Evolutionary conservation across 163 green algal species (phyloP), one percentile per base, ranked within the genome.

Genomic region (Chloroidium sp.): DNA sequence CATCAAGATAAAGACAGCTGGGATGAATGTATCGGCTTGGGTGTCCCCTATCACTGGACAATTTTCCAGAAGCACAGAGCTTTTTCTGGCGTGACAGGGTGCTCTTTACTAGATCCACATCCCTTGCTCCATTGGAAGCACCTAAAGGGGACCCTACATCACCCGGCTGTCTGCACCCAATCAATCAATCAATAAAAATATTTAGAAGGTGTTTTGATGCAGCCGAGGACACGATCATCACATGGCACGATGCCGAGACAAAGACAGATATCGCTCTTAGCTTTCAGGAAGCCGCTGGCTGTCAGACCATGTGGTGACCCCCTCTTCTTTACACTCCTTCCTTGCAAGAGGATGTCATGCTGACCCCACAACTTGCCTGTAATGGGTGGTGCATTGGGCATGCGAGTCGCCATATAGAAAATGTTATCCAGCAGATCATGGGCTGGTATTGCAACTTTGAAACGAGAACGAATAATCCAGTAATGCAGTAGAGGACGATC

Each of bases 161-260:
- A 8, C 75, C 3, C 4, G 3, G 4, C 2, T 76, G 60, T 79
- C 76, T 10, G 64, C 64, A 72, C 64, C 6, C 64, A 36, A 36
- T 36, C 36, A 36, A 36, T 36, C 36, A 36, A 36, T 36, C 36
- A 36, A 36, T 36, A 36, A 36, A 36, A 36, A 36, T 36, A 36
- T 36, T 36, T 36, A 36, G 36, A 36, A 36, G 36, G 36, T 79
- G 59, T 62, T 69, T 13, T 81, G 62, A 61, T 12, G 4, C 64
- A 82, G 85, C 91, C 95, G 92, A 96, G 69, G 89, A 95, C 76
- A 98, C 94, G 3, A 99, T 99, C 85, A 98, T 99, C 68, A 95
- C 93, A 0, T 99, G 96, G 96, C 89, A 90, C 1, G 96, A 99
- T 84, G 74, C 88, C 0, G 91, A 96, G 61, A 86, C 97, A 3